Evolutionary conservation across 495 filamentous ascomycete species (phyloP), one percentile per base, ranked within the genome.

Genomic region (Penicillium angulare): DNA sequence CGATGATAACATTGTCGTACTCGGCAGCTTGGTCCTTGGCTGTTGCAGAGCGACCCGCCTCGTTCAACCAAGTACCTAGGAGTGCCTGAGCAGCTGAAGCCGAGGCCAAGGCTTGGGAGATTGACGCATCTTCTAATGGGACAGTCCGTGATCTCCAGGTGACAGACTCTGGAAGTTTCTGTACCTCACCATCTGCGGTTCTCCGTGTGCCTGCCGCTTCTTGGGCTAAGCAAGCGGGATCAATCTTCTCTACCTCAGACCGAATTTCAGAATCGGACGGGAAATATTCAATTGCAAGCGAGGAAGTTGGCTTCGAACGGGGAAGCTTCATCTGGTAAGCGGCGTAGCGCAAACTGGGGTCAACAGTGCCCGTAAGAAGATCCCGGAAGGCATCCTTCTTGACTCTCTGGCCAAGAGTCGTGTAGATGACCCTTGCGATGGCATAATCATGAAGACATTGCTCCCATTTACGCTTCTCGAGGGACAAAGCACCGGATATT

Each of bases 341-440:
- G 3, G 90, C 90, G 68, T 92, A 97, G 43, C 92, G 85, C 54
- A 97, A 87, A 49, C 91, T 96, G 6, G 92, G 92, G 60, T 99
- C 95, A 40, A 96, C 84, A 20, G 86, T 95, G 50, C 85, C 84
- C 10, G 87, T 83, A 27, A 97, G 72, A 15, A 96, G 77, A 35
- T 99, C 93, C 45, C 86, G 86, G 69, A 88, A 95, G 36, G 88
- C 72, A 59, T 96, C 93, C 56, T 79, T 81, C 59, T 79, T 79
- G 7, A 72, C 71, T 36, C 65, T 60, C 57, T 85, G 86, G 12
- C 80, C 78, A 12, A 99, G 73, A 2, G 86, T 81, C 34, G 77
- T 83, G 66, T 97, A 99, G 54, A 96, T 87, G 15, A 96, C 80
- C 42, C 86, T 79, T 3, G 90, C 83, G 31, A 87, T 77, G 0